phyloP scores from a whole-genome alignment of 345 rosid species.

The Eucalyptus victrix region DNA sequence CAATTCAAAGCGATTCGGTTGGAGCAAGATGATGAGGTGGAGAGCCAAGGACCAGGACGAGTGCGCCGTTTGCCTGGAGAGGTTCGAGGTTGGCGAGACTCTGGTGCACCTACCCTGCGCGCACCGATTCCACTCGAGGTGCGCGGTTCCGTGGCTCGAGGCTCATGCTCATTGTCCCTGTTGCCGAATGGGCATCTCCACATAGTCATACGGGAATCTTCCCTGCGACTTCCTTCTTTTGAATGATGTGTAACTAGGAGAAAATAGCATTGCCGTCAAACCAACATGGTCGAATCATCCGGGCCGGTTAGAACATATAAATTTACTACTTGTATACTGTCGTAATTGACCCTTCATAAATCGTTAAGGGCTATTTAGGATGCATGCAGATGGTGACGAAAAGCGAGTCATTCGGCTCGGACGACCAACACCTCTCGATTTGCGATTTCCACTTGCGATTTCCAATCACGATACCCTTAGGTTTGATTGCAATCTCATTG shows the following conservation, averaged over 20 bases:
- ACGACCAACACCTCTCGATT: constrained; percentile 66
- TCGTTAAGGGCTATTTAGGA: neutral
- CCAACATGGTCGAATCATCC: neutral
- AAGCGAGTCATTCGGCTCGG: constrained; percentile 13
- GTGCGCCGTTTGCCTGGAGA: constrained; percentile 63
- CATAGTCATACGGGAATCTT: neutral
- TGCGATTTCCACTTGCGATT: constrained; percentile 4
- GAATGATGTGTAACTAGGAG: neutral
- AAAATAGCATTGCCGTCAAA: neutral
- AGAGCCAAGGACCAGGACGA: constrained; percentile 44
- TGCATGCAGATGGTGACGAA: neutral
- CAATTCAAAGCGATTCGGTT: constrained; percentile 19
- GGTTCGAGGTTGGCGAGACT: constrained; percentile 42
- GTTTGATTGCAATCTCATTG: neutral
- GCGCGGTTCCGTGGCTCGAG: constrained; percentile 70
- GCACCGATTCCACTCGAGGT: constrained; percentile 54
- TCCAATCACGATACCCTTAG: constrained; percentile 20
- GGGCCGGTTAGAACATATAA: neutral
- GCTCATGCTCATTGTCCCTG: constrained; percentile 59
- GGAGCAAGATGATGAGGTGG: constrained; percentile 39
- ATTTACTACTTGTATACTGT: neutral
- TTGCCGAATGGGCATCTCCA: constrained; percentile 21
- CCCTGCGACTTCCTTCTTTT: neutral
- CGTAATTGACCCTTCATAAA: neutral
- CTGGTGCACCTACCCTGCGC: constrained; percentile 52